These are phyloP conservation scores for Populus hybrid DNA, from an alignment of 441 rosid species.

Conservation along the genomic window DNA sequence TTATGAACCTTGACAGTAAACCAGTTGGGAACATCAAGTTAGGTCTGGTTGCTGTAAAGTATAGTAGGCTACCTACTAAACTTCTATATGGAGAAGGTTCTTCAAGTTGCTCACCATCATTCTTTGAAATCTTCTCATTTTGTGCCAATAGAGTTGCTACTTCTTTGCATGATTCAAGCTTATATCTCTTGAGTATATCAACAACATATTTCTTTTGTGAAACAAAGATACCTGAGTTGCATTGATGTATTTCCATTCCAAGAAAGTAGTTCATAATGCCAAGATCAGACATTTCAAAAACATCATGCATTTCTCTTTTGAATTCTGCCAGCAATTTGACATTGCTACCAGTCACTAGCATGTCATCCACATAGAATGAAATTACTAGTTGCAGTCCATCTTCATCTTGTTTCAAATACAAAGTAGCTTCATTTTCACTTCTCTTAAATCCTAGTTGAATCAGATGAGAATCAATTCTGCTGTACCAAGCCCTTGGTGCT, in stretches of 20 bases:
- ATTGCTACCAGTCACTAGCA: not conserved
- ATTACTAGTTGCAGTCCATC: not conserved
- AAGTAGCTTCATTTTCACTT: not conserved
- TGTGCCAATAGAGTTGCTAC: not conserved
- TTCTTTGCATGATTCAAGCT: not conserved
- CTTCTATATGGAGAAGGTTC: not conserved
- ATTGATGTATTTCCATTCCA: not conserved
- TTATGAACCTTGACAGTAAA: not conserved
- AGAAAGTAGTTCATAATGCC: not conserved
- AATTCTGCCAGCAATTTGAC: not conserved
- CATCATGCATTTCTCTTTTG: not conserved
- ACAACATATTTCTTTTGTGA: not conserved
- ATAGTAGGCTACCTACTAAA: not conserved
- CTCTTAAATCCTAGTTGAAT: too few species aligned
- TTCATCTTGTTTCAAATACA: not conserved
- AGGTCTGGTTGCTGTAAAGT: not conserved
- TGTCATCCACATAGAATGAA: too few species aligned
- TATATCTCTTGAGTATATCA: not conserved
- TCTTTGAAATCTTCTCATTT: not conserved
- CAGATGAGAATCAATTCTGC: too few species aligned
- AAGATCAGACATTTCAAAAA: not conserved
- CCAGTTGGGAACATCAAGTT: not conserved
- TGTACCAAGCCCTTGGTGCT: too few species aligned
- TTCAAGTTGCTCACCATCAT: not conserved
- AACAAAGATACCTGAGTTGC: not conserved